phyloP scores from a whole-genome alignment of 2,329 filamentous ascomycete species.

The Drechslerella stenobrocha region DNA sequence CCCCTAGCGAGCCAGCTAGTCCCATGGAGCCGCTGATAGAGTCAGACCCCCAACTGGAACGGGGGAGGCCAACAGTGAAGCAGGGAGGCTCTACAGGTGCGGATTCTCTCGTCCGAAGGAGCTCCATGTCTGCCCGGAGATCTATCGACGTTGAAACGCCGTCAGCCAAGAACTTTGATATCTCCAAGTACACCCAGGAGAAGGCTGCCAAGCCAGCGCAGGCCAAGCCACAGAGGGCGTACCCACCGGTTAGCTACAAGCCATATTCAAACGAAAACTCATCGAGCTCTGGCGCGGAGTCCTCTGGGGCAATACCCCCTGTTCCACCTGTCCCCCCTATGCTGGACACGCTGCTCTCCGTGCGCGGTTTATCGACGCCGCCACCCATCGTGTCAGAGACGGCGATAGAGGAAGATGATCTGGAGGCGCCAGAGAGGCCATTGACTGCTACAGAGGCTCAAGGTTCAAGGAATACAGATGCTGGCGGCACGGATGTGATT shows the following conservation, averaged over 20 bases:
- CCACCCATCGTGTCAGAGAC: conserved; percentile 40
- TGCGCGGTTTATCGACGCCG: conserved; percentile 32
- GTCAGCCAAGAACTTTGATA: conserved; percentile 44
- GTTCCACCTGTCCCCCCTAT: conserved; percentile 33
- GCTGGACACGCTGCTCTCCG: conserved; percentile 23
- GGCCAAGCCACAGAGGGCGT: conserved; percentile 16
- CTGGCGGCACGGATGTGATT: conserved; percentile 3
- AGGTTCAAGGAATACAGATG: conserved; percentile 21
- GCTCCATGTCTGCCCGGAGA: conserved; percentile 37
- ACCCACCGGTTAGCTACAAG: conserved; percentile 42
- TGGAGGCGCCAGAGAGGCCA: conserved; percentile 31
- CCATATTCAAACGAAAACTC: conserved; percentile 2
- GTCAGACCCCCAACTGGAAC: conserved; percentile 24
- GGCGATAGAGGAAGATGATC: conserved; percentile 38
- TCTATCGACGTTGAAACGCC: conserved; percentile 38
- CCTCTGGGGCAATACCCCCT: conserved; percentile 3
- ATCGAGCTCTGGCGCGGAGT: conserved; percentile 7
- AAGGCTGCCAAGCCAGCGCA: conserved; percentile 16
- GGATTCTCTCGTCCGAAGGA: conserved; percentile 9
- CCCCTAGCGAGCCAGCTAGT: conserved; percentile 24
- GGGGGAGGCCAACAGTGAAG: conserved; percentile 37
- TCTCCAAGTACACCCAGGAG: conserved; percentile 40
- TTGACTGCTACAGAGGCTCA: conserved; percentile 13
- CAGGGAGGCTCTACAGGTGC: conserved; percentile 17
- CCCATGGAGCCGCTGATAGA: conserved; percentile 12